These are phyloP conservation scores for Rhodotorula glutinis DNA, from an alignment of 1,284 basidiomycete genomes.

Conservation along the genomic window DNA sequence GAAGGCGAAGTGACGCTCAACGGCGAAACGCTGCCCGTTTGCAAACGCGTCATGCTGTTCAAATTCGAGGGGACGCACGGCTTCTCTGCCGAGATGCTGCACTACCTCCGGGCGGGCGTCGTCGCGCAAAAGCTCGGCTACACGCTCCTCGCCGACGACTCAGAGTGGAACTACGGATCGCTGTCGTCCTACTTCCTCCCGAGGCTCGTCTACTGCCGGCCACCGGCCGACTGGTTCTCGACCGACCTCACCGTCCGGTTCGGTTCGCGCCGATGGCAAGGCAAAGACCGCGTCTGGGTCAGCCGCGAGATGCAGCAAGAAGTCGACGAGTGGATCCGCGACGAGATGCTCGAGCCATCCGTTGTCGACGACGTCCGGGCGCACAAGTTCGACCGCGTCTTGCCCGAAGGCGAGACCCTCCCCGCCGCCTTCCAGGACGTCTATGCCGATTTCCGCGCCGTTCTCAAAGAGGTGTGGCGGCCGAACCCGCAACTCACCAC, in stretches of 20 bases:
- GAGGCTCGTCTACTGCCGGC: slow-evolving; percentile 31
- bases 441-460: slow-evolving; percentile 23
- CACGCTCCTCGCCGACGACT: slow-evolving; percentile 35
- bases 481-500: slow-evolving; percentile 34
- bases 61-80: slow-evolving; percentile 24
- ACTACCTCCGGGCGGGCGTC: slow-evolving; percentile 30
- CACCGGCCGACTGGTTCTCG: slow-evolving; percentile 35
- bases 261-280: slow-evolving; percentile 28
- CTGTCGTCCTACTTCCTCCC: slow-evolving; percentile 36
- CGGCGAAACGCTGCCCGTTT: slow-evolving; percentile 29
- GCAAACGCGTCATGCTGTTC: slow-evolving; percentile 37
- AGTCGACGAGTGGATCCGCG: slow-evolving; percentile 34
- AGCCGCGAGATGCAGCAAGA: slow-evolving; percentile 10
- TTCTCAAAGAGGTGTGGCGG: slow-evolving; percentile 32
- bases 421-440: slow-evolving; percentile 29
- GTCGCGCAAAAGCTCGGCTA: slow-evolving; percentile 36
- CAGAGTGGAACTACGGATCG: slow-evolving; percentile 32
- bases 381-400: slow-evolving; percentile 6
- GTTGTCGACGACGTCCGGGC: slow-evolving; percentile 17
- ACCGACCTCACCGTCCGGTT: slow-evolving; percentile 6
- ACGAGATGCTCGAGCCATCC: slow-evolving; percentile 31
- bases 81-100: slow-evolving; percentile 28
- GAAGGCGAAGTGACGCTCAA: slow-evolving; percentile 3
- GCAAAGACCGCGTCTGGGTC: slow-evolving; percentile 31
- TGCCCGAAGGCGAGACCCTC: slow-evolving; percentile 34